These are phyloP conservation scores for Chamaenerion angustifolium DNA, from an alignment of 345 rosid genomes.

Conservation along the genomic window DNA sequence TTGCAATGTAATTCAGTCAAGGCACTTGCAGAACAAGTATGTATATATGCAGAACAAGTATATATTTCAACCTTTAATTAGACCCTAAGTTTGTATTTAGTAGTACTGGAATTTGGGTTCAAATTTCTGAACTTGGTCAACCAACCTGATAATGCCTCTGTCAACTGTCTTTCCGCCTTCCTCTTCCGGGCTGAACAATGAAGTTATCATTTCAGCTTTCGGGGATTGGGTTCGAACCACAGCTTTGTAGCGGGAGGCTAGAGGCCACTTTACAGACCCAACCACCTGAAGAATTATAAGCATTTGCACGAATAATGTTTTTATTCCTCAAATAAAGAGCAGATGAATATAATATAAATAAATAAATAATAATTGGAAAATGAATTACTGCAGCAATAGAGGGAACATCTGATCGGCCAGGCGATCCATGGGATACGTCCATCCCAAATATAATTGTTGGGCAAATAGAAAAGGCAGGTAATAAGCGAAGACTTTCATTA, in stretches of 20 bases:
- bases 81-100: too few species aligned
- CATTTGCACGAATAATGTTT: neutral
- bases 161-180: conserved; percentile 11
- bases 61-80: too few species aligned
- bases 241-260: conserved; percentile 33
- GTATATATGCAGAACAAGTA: neutral
- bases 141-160: conserved; percentile 25
- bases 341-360: neutral
- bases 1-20: neutral
- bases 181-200: conserved; percentile 20
- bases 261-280: conserved; percentile 32
- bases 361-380: neutral
- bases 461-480: conserved; percentile 44
- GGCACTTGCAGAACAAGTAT: neutral
- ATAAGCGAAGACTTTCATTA: conserved; percentile 40
- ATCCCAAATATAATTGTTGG: conserved; percentile 83
- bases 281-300: conserved; percentile 17
- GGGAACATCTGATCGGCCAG: conserved; percentile 78
- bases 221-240: conserved; percentile 32
- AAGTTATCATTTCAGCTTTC: conserved; percentile 32
- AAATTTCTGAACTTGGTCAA: neutral
- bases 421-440: conserved; percentile 97
- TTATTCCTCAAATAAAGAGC: neutral
- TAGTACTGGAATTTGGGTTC: too few species aligned
- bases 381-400: conserved; percentile 75